Conservation (phyloP, 257 asterid species). For the Lycium ferocissimum region DNA sequence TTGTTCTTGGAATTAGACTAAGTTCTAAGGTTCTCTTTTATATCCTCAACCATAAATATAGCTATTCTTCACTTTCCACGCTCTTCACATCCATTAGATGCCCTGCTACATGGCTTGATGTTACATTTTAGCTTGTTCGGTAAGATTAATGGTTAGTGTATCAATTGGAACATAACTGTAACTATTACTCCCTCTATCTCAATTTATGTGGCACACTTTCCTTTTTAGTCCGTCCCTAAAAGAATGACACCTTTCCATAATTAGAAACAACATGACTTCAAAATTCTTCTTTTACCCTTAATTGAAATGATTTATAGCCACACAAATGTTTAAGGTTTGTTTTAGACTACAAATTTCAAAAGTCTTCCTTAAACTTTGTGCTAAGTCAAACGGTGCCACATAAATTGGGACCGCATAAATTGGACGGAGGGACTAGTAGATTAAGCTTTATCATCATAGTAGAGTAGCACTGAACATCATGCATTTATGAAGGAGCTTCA, state of each 20-base stretch:
- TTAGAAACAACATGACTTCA: no score
- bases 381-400: no score
- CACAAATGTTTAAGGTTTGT: no score
- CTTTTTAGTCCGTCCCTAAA: no score
- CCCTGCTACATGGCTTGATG: neutral
- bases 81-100: slow-evolving; percentile 23
- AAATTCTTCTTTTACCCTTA: no score
- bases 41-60: neutral
- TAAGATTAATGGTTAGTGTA: slow-evolving; percentile 21
- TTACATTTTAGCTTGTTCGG: neutral
- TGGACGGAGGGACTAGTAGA: no score
- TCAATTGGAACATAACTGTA: neutral
- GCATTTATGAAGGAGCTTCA: slow-evolving; percentile 5
- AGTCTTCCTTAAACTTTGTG: no score
- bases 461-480: neutral
- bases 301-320: no score
- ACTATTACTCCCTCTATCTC: neutral
- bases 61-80: neutral
- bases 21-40: neutral
- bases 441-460: neutral
- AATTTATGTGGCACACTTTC: no score
- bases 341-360: no score
- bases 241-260: no score
- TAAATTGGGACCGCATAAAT: no score
- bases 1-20: neutral